phyloP scores from a whole-genome alignment of 2,329 filamentous ascomycete species.

The Blastomyces emzantsi region DNA sequence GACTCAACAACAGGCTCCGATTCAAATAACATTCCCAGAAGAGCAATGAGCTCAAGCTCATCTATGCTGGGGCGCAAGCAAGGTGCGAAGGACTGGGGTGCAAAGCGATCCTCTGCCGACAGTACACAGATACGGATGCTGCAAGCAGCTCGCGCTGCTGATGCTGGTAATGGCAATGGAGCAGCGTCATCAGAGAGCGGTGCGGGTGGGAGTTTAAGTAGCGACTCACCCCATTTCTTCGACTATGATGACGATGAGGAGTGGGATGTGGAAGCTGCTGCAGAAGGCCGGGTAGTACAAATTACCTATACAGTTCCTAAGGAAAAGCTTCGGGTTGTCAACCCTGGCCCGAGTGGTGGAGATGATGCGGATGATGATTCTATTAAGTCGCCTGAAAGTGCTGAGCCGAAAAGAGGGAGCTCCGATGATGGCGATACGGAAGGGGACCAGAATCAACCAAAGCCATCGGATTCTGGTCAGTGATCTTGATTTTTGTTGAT shows the following conservation, averaged over 20 bases:
- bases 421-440: not conserved
- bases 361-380: conserved; percentile 23
- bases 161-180: conserved; percentile 7
- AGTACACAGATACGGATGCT: conserved; percentile 9
- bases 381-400: conserved; percentile 8
- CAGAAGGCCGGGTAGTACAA: conserved; percentile 63
- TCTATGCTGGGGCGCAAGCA: conserved; percentile 42
- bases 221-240: conserved; percentile 8
- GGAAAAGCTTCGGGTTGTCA: conserved; percentile 80
- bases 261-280: conserved; percentile 68
- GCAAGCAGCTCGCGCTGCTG: conserved; percentile 3
- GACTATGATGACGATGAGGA: conserved; percentile 39
- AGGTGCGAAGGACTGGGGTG: conserved; percentile 46
- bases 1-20: not conserved
- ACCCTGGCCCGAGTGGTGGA: conserved; percentile 53
- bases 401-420: not conserved
- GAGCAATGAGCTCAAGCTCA: conserved; percentile 42
- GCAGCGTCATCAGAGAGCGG: conserved; percentile 9
- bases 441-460: not conserved
- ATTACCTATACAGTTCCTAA: conserved; percentile 92
- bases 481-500: not conserved
- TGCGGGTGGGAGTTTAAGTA: conserved; percentile 10
- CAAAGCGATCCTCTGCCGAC: conserved; percentile 21
- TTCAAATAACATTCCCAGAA: conserved; percentile 27
- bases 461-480: not conserved